Evolutionary conservation across 768 basidiomycete genomes (phyloP).

Genomic region (Termitomyces sp.): DNA sequence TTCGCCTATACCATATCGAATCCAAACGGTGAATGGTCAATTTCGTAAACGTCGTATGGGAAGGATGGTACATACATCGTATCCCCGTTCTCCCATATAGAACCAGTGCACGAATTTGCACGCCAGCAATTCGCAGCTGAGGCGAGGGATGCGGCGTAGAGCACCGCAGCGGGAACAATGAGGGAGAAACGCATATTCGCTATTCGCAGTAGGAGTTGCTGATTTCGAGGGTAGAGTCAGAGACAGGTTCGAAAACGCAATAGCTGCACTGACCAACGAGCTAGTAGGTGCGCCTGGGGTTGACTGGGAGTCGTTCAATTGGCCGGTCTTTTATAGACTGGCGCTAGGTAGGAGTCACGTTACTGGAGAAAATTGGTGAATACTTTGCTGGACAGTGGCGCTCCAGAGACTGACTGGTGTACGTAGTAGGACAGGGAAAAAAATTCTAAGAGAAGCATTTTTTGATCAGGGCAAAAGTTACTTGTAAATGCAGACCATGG

Average conservation of each 20-base stretch:
- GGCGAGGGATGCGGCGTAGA: not conserved
- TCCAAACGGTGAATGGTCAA: not conserved
- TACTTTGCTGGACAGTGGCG: not conserved
- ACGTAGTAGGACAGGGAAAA: not conserved
- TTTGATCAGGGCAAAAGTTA: not conserved
- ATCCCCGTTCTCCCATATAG: not conserved
- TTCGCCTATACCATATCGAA: not conserved
- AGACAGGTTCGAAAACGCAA: not conserved
- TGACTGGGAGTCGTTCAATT: too few relatives aligned
- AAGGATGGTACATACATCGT: not conserved
- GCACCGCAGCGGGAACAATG: not conserved
- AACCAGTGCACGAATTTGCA: not conserved
- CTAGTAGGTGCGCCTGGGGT: not conserved
- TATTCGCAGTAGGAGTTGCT: not conserved
- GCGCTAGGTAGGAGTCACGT: not conserved
- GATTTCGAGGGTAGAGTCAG: not conserved
- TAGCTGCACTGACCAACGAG: not conserved
- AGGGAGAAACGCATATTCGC: not conserved
- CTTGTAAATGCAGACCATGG: not conserved
- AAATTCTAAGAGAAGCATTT: not conserved
- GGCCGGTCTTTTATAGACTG: not conserved
- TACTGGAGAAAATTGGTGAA: not conserved
- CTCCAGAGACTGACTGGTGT: not conserved
- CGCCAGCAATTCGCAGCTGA: not conserved
- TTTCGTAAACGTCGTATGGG: not conserved